Base-by-base conservation (phyloP, 208 protist genomes). In the Leishmania mexicana region DNA sequence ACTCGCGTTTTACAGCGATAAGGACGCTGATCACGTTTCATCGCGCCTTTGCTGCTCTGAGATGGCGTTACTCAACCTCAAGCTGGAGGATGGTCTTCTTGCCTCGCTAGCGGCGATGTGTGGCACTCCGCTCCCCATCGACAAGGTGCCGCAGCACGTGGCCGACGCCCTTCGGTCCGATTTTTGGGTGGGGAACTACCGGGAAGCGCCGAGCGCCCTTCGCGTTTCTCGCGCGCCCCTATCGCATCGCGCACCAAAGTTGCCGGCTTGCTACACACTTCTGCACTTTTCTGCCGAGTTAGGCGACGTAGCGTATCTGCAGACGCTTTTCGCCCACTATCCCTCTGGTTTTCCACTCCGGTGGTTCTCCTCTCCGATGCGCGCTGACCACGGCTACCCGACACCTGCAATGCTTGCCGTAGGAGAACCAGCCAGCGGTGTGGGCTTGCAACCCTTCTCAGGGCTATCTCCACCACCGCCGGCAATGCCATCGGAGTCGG, bases 271-370 rank as follows among this genome's bases (percentile, higher is more conserved):
- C 57, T 92, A 90, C 80, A 85, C 87, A 4, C 79, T 87, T 51
- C 85, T 83, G 10, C 90, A 92, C 77, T 94, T 92, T 71, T 86
- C 90, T 1, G 86, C 90, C 17, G 88, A 94, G 75, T 72, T 92
- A 51, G 88, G 88, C 4, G 89, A 87, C 53, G 67, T 85, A 35
- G 68, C 15, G 21, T 88, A 79, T 38, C 42, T 88, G 15, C 45
- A 75, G 31, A 13, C 24, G 24, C 75, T 86, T 11, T 51, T 70
- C 21, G 5, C 28, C 6, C 17, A 38, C 28, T 78, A 42, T 42
- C 81, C 76, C 1, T 45, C 38, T 38, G 81, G 81, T 3, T 81
- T 85, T 73, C 76, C 72, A 11, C 58, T 85, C 8, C 76, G 53
- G n/a, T 78, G 76, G 76, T 19, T 85, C 45, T 78, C 81, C 1